These are phyloP conservation scores for Luffa acutangula DNA, from an alignment of 306 rosid genomes.

Conservation along the genomic window DNA sequence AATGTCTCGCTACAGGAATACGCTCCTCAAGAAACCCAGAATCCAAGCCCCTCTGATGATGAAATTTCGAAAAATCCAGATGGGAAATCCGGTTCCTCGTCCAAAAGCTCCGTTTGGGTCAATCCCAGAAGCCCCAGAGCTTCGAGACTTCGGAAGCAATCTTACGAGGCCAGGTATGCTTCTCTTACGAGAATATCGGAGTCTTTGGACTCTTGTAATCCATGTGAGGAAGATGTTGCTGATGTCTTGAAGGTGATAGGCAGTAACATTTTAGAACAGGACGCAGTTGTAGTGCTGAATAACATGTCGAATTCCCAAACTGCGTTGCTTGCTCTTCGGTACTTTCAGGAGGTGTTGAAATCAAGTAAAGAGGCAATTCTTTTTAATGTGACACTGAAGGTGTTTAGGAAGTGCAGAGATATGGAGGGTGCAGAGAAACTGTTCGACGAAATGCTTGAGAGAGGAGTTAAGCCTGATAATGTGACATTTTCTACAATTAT, in stretches of 20 bases:
- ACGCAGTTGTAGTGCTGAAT: conserved; percentile 46
- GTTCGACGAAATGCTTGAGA: conserved; percentile 65
- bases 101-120: conserved; percentile 60
- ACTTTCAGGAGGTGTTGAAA: conserved; percentile 32
- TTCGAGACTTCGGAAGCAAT: conserved; percentile 40
- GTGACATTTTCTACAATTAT: conserved; percentile 67
- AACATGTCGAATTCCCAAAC: conserved; percentile 41
- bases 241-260: conserved; percentile 34
- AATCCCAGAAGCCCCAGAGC: conserved; percentile 88
- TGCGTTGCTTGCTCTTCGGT: conserved; percentile 38
- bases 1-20: conserved; percentile 51
- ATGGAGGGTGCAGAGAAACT: conserved; percentile 66
- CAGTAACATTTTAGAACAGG: conserved; percentile 27
- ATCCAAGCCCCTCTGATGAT: conserved; percentile 2
- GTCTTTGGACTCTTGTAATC: conserved; percentile 38
- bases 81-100: conserved; percentile 26
- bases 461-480: conserved; percentile 54
- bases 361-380: conserved; percentile 34
- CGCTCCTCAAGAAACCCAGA: conserved; percentile 21
- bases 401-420: conserved; percentile 38
- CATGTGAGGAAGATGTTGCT: conserved; percentile 31
- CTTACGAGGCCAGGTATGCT: conserved; percentile 50
- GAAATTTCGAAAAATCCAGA: conserved; percentile 17
- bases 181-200: conserved; percentile 40
- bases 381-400: conserved; percentile 63